Evolutionary conservation across 2,329 filamentous ascomycete species (phyloP).

Genomic region (Aureobasidium leucospermi): DNA sequence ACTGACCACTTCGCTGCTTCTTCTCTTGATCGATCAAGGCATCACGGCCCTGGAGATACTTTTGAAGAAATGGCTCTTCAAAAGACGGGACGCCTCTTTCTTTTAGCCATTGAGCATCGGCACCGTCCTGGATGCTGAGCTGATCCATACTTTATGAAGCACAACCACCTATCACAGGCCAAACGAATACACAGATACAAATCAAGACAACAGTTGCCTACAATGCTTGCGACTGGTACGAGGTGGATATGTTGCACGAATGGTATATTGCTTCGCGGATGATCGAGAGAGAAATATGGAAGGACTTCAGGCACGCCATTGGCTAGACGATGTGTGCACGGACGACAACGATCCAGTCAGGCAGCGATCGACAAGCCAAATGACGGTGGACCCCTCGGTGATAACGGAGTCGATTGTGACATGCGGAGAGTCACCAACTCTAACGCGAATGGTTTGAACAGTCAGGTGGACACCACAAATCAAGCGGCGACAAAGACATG

Average conservation of each 20-base stretch:
- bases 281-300: constrained; percentile 3
- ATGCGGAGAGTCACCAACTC: constrained; percentile 6
- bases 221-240: not conserved
- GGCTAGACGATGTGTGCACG: not conserved
- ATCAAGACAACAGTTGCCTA: not conserved
- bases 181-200: not conserved
- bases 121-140: constrained; percentile 22
- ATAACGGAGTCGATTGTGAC: not conserved
- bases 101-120: constrained; percentile 33
- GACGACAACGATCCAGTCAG: not conserved
- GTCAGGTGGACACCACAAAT: constrained; percentile 2
- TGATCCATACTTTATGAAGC: not conserved
- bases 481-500: constrained; percentile 10
- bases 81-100: constrained; percentile 34
- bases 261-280: not conserved
- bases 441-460: not conserved
- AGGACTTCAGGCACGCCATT: not conserved
- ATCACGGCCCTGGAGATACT: constrained; percentile 70
- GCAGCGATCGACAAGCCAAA: not conserved
- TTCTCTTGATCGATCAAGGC: constrained; percentile 74
- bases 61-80: constrained; percentile 69
- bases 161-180: not conserved
- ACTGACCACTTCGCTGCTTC: constrained; percentile 68
- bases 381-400: not conserved
- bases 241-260: constrained; percentile 6